phyloP scores from a whole-genome alignment of 2,329 filamentous ascomycete genomes.

The Venturia oleaginea region DNA sequence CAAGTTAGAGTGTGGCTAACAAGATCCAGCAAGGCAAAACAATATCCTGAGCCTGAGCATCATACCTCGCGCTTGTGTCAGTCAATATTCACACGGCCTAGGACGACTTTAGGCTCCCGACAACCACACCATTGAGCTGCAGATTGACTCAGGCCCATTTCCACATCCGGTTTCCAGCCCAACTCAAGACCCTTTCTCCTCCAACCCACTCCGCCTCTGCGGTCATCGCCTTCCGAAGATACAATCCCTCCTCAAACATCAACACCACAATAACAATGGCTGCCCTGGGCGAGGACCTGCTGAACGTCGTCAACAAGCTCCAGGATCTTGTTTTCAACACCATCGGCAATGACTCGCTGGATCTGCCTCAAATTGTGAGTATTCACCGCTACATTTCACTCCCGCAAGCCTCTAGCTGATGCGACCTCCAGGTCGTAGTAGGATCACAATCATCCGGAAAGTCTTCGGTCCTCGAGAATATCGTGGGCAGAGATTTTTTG shows the following conservation, averaged over 20 bases:
- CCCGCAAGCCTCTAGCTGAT: constrained; percentile 15
- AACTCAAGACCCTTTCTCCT: background rate
- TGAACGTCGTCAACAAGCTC: constrained; percentile 93
- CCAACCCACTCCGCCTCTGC: background rate
- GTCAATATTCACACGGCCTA: background rate
- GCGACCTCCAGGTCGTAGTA: constrained; percentile 69
- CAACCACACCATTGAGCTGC: background rate
- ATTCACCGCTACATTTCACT: background rate
- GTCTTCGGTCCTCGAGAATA: constrained; percentile 97
- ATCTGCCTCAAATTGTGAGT: constrained; percentile 87
- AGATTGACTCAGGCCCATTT: background rate
- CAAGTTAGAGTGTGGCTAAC: background rate
- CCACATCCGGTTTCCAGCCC: background rate
- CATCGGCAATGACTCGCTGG: constrained; percentile 95
- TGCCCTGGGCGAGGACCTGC: constrained; percentile 87
- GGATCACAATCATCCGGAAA: constrained; percentile 98
- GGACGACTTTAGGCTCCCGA: background rate
- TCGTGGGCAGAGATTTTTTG: constrained; percentile 94
- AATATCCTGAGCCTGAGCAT: background rate
- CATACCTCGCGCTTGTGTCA: background rate
- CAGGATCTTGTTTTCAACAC: constrained; percentile 99
- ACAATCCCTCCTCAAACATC: background rate
- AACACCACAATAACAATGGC: constrained; percentile 53
- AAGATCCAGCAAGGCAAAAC: constrained; percentile 1
- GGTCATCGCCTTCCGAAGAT: background rate